These are phyloP conservation scores for Leccinum broughii DNA, from an alignment of 768 basidiomycete genomes.

Conservation along the genomic window DNA sequence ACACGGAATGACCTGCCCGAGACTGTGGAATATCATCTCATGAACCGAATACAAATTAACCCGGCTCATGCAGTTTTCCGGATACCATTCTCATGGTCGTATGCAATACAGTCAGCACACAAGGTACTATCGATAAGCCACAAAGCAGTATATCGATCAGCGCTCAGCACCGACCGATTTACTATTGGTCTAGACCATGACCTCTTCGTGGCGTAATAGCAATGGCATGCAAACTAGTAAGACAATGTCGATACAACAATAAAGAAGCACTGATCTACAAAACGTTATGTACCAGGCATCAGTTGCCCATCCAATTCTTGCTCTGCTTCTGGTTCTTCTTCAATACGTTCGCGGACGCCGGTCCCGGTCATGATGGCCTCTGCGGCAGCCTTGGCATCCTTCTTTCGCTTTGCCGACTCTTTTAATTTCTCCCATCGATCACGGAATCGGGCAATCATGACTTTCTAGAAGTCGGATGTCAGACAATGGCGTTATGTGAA, in stretches of 20 bases:
- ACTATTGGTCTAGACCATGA: background rate
- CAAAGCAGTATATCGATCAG: background rate
- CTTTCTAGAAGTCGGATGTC: conserved; percentile 59
- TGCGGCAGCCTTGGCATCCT: conserved; percentile 63
- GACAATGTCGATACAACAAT: conserved; percentile 13
- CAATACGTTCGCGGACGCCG: conserved; percentile 64
- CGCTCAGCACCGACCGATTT: background rate
- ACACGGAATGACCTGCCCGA: background rate
- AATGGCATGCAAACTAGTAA: conserved; percentile 13
- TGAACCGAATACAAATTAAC: background rate
- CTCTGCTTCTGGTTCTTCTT: conserved; percentile 66
- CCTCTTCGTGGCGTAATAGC: background rate
- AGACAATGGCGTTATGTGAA: conserved; percentile 8
- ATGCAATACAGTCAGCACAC: background rate
- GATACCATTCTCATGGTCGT: conserved; percentile 4
- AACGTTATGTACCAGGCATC: background rate
- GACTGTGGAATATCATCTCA: conserved; percentile 8
- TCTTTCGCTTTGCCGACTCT: conserved; percentile 84
- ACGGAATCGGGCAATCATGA: conserved; percentile 78
- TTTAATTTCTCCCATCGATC: conserved; percentile 91
- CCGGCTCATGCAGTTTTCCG: background rate
- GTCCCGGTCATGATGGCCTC: conserved; percentile 42
- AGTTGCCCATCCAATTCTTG: conserved; percentile 47
- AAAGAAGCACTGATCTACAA: background rate
- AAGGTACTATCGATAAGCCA: background rate